Base-by-base conservation (phyloP, 805 yeast genomes). In the Lipomyces orientalis region DNA sequence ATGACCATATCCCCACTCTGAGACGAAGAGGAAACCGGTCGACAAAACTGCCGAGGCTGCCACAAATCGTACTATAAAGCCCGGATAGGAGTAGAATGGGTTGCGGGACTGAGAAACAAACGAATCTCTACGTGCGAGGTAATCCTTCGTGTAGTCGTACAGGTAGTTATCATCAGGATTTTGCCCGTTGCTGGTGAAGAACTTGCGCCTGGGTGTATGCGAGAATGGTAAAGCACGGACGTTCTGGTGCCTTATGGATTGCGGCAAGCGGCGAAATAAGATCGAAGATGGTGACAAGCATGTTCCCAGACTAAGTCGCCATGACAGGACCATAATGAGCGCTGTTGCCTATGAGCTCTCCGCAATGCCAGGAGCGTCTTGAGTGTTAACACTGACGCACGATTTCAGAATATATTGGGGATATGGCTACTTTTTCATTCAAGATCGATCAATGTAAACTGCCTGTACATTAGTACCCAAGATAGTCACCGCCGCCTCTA, bases 1-100 rank as follows among this genome's bases (percentile, higher is more conserved):
- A 8, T 49, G 4, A n/a, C 16, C 16, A n/a, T 60, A 58, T 10
- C 43, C 54, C 14, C 33, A 9, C 14, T 39, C 31, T 2, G 65
- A 54, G 22, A 34, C 60, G 51, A 46, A 12, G 54, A 43, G 59
- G 54, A 65, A 59, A 2, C 58, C 60, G 4, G 58, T 14, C 10
- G 65, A 64, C 31, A 62, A 39, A 5, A 60, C 59, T 22, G 52
- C 43, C 14, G 70, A 55, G 33, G 66, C 35, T 19, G 54, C 60
- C 10, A 58, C 33, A 52, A 66, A 64, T 9, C 67, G 62, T 22
- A 58, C 54, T 9, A 64, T 37, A 52, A 66, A 66, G 31, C 46
- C 31, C 14, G 59, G 49, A 43, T 58, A 61, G 14, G 68, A 25
- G 34, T 25, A 52, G 31, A 25, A 31, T 31, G 55, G 55, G 9